These are phyloP conservation scores for Magnolia sinica DNA, from an alignment of 164 flowering plant species.

Conservation along the genomic window DNA sequence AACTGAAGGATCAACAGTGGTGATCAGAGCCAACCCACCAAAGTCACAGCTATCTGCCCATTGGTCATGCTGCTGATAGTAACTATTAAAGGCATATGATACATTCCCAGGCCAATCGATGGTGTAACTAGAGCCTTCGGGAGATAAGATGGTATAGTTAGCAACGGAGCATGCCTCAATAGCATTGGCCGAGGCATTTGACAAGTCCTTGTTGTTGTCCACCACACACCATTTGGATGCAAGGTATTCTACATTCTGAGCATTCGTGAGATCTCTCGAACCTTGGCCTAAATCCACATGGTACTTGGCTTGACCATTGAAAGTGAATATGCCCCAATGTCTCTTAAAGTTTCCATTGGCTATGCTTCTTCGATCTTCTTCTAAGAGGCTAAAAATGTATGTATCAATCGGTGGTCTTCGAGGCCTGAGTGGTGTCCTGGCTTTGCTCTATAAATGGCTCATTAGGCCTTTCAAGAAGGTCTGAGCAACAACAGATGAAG, in stretches of 20 bases:
- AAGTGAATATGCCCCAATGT: slow-evolving; percentile 89
- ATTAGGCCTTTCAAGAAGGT: slow-evolving; percentile 63
- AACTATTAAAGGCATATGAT: slow-evolving; percentile 87
- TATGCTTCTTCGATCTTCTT: slow-evolving; percentile 69
- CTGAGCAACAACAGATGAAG: slow-evolving; percentile 56
- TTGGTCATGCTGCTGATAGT: slow-evolving; percentile 80
- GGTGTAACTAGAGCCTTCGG: slow-evolving; percentile 75
- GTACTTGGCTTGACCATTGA: slow-evolving; percentile 92
- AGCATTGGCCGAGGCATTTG: slow-evolving; percentile 51
- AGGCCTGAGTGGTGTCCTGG: slow-evolving; percentile 70
- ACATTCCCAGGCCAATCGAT: slow-evolving; percentile 79
- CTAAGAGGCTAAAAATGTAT: slow-evolving; percentile 64
- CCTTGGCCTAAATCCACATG: slow-evolving; percentile 51
- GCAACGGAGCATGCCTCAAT: slow-evolving; percentile 57
- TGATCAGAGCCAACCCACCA: slow-evolving; percentile 83
- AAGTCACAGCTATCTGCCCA: slow-evolving; percentile 66
- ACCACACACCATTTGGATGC: slow-evolving; percentile 86
- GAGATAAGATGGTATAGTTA: slow-evolving; percentile 67
- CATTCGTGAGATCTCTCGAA: slow-evolving; percentile 47
- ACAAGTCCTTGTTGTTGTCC: slow-evolving; percentile 61
- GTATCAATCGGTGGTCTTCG: slow-evolving; percentile 49
- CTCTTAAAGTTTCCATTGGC: slow-evolving; percentile 61
- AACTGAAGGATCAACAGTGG: slow-evolving; percentile 82
- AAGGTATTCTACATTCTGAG: slow-evolving; percentile 67
- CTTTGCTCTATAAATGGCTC: slow-evolving; percentile 48